Conservation (phyloP, 805 yeast species). For the Myxozyma vanderwaltii region DNA sequence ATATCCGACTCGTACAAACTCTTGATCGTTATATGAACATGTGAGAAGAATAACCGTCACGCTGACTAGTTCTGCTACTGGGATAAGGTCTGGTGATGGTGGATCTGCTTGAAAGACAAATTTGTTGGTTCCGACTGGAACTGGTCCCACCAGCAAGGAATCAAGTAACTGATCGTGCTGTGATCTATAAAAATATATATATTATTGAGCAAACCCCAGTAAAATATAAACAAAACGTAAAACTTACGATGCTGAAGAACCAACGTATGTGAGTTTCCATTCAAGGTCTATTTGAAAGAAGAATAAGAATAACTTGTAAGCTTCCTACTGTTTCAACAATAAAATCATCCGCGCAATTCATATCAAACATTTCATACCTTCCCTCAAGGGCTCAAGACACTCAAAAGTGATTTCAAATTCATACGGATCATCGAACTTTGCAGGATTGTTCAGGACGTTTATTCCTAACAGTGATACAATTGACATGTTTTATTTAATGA, state of each 20-base stretch:
- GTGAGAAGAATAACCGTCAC: conserved; percentile 92
- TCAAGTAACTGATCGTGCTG: conserved; percentile 98
- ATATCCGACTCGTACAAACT: conserved; percentile 96
- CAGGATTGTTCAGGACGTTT: conserved; percentile 91
- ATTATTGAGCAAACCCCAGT: neutral
- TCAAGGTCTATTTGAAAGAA: conserved; percentile 62
- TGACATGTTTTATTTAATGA: conserved; percentile 29
- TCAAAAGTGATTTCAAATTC: conserved; percentile 97
- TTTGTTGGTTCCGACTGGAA: conserved; percentile 95
- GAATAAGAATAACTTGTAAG: neutral
- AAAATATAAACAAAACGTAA: neutral
- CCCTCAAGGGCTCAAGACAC: conserved; percentile 87
- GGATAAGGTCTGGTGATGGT: conserved; percentile 93
- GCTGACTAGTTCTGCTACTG: conserved; percentile 91
- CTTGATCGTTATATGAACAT: conserved; percentile 90
- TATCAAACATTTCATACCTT: conserved; percentile 41
- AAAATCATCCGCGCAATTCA: too few species aligned
- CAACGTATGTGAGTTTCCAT: conserved; percentile 97
- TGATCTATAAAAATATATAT: conserved; percentile 42
- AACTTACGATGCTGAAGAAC: conserved; percentile 77
- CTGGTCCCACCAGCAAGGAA: conserved; percentile 96
- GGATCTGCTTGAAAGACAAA: conserved; percentile 94
- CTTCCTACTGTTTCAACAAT: neutral
- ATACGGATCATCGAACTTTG: conserved; percentile 87
- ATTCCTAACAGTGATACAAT: conserved; percentile 64